Evolutionary conservation across 1,139 yeast species (phyloP).

Genomic region (Yamadazyma mexicana): DNA sequence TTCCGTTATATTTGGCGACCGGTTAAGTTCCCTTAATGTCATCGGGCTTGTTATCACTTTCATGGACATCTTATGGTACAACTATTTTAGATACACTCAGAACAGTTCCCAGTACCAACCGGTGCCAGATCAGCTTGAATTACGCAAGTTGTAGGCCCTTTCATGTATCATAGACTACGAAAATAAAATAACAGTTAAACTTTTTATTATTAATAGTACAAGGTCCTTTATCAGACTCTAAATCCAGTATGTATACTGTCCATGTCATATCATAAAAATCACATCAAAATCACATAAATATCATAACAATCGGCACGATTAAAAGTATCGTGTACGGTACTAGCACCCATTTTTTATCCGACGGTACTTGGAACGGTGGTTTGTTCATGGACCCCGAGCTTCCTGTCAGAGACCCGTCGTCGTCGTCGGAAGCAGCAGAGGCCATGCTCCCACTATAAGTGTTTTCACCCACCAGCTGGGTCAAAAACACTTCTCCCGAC

Average conservation of each 20-base stretch:
- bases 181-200: too few species aligned
- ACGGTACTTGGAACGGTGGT: background rate
- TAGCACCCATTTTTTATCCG: background rate
- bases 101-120: constrained; percentile 15
- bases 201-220: background rate
- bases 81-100: constrained; percentile 53
- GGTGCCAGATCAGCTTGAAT: constrained; percentile 9
- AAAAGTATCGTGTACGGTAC: background rate
- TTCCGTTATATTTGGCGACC: constrained; percentile 72
- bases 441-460: constrained; percentile 4
- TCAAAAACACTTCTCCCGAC: constrained; percentile 33
- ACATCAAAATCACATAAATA: background rate
- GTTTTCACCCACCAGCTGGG: constrained; percentile 8
- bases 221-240: background rate
- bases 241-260: too few species aligned
- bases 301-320: background rate
- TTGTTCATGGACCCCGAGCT: background rate
- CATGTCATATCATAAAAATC: background rate
- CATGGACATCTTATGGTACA: constrained; percentile 78
- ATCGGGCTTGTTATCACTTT: constrained; percentile 80
- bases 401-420: background rate
- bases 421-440: constrained; percentile 16
- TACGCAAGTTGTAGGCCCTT: constrained; percentile 11
- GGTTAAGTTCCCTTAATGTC: constrained; percentile 62
- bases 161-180: background rate